Percentiles rank a stretch among this genome's conserved stretches.
phyloP scores from a whole-genome alignment of 148 eudicot species.

The Bassia scoparia region DNA sequence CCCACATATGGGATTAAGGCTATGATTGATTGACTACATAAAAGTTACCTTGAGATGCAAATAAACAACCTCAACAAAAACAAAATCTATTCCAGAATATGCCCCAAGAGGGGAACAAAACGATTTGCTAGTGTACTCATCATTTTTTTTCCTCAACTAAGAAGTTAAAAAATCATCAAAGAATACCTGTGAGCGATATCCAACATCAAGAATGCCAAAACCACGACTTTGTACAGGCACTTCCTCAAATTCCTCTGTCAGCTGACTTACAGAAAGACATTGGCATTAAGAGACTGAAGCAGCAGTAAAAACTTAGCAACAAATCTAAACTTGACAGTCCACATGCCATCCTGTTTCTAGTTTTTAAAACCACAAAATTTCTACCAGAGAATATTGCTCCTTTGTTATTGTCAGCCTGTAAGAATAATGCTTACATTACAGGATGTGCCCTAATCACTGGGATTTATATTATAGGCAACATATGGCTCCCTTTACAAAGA shows the following conservation, averaged over 20 bases:
- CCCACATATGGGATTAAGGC: too few species aligned
- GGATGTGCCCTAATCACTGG: not conserved
- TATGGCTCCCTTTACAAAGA: not conserved
- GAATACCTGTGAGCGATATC: conserved; percentile 82
- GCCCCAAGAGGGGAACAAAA: not conserved
- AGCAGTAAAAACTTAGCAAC: not conserved
- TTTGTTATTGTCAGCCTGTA: not conserved
- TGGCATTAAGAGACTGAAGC: conserved; percentile 4
- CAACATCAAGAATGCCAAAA: conserved; percentile 96
- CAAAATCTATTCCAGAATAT: not conserved
- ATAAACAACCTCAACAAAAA: not conserved
- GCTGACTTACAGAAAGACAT: conserved; percentile 37
- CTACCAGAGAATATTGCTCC: not conserved
- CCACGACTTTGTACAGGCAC: conserved; percentile 96
- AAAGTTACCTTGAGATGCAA: not conserved
- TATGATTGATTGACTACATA: too few species aligned
- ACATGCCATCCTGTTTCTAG: not conserved
- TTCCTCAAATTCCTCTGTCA: conserved; percentile 91
- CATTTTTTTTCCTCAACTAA: not conserved
- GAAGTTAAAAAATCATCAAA: not conserved
- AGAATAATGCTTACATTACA: not conserved
- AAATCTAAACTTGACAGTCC: not conserved
- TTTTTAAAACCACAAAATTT: not conserved
- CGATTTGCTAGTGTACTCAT: not conserved
- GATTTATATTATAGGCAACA: too few species aligned